phyloP scores from a whole-genome alignment of 352 stramenopile genomes.

The Globisporangium spinosum region DNA sequence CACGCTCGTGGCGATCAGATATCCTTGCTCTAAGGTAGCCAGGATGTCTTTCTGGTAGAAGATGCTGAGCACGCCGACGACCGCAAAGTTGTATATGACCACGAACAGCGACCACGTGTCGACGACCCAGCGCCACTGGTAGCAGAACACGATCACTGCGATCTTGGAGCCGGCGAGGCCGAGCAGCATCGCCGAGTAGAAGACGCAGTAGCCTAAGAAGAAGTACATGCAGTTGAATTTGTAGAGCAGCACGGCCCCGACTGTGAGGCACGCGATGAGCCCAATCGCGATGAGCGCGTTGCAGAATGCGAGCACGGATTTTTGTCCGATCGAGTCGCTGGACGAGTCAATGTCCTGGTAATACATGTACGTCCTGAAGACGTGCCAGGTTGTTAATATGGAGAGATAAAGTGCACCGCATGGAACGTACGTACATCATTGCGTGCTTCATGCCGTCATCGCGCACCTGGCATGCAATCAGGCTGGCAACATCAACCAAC shows the following conservation, averaged over 20 bases:
- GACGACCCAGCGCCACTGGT: conserved; percentile 45
- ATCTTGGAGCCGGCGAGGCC: conserved; percentile 70
- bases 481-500: conserved; percentile 22
- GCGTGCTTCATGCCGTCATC: conserved; percentile 43
- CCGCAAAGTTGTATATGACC: conserved; percentile 88
- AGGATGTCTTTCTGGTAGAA: conserved; percentile 88
- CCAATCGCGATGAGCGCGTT: conserved; percentile 81
- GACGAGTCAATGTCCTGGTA: conserved; percentile 69
- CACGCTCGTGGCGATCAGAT: conserved; percentile 91
- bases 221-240: conserved; percentile 77
- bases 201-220: conserved; percentile 72
- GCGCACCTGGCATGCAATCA: conserved; percentile 43
- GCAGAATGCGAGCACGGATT: conserved; percentile 55
- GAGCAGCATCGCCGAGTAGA: conserved; percentile 70
- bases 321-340: conserved; percentile 30
- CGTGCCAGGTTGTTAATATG: neutral
- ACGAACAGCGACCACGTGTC: conserved; percentile 51
- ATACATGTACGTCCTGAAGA: conserved; percentile 68
- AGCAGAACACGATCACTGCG: conserved; percentile 55
- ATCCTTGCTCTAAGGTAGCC: conserved; percentile 78
- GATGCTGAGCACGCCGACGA: conserved; percentile 80
- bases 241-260: conserved; percentile 80
- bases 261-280: conserved; percentile 76
- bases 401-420: neutral
- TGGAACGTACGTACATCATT: conserved; percentile 43